Evolutionary conservation across 176 grass and related monocot genomes (phyloP), one percentile per base, ranked within the genome.

Genomic region (Chloris gayana): DNA sequence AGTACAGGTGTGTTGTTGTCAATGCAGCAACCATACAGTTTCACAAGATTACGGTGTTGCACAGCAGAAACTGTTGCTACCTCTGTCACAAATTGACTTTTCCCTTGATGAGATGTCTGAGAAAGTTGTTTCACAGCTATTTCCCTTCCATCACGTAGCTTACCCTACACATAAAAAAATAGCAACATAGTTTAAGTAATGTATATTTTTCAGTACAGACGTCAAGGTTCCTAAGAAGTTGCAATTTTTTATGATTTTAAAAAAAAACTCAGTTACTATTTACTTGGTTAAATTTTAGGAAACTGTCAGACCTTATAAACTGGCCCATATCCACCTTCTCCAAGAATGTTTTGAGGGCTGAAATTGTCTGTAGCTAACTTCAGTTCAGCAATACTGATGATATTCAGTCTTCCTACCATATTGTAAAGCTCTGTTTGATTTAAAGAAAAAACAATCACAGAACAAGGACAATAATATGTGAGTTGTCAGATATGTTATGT

Each of bases 91-190:
- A 94, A 94, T n/a, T 93, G 62, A 4, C 32, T 39, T 77, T 86
- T 91, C 54, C 91, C 91, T 70, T 94, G 91, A 41, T 45, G 71
- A 71, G 91, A 94, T 75, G 91, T 26, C 46, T 82, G 49, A 8
- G 91, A 85, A 32, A 94, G 83, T 63, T 84, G 88, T 25, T 94
- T 94, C 21, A 94, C 85, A 77, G 88, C 91, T 74, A 94, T 58
- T 2, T 67, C 34, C 76, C 85, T 85, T 69, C 91, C 91, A 76
- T 94, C 88, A 56, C 47, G 18, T 58, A 94, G 63, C 34, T 31
- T 88, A 25, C 88, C 91, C 88, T 94, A 30, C 13, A 4, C 18
- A 47, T n/a, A n/a, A n/a, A n/a, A n/a, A 3, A 3, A 22, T n/a
- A 42, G 17, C 18, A 5, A 34, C 18, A 15, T 30, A 49, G 14